These are phyloP conservation scores for Cudoniella acicularis DNA, from an alignment of 495 filamentous ascomycete species.

Conservation along the genomic window DNA sequence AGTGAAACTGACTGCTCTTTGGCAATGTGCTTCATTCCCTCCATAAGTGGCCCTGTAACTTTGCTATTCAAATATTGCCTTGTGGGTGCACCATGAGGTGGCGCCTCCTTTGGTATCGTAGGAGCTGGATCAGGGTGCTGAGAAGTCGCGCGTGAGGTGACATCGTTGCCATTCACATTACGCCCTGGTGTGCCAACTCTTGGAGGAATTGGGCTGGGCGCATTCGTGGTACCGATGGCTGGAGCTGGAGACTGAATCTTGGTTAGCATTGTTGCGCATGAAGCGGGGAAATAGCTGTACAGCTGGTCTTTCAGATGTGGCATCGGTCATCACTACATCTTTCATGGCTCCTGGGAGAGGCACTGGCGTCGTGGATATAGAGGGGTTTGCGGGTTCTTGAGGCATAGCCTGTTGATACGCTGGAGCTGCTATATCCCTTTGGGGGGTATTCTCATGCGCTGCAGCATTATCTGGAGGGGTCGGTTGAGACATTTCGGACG, in stretches of 20 bases:
- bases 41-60: slow-evolving; percentile 77
- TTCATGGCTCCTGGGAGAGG: slow-evolving; percentile 1
- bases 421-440: slow-evolving; percentile 8
- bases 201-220: slow-evolving; percentile 25
- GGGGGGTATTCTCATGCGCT: slow-evolving; percentile 1
- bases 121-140: slow-evolving; percentile 44
- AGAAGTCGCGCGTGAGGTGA: slow-evolving; percentile 39
- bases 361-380: background rate
- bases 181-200: slow-evolving; percentile 24
- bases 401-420: slow-evolving; percentile 18
- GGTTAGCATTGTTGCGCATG: slow-evolving; percentile 1
- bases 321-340: slow-evolving; percentile 32
- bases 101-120: slow-evolving; percentile 49
- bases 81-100: slow-evolving; percentile 75
- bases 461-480: slow-evolving; percentile 6
- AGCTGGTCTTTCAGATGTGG: slow-evolving; percentile 19
- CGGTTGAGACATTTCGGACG: slow-evolving; percentile 11
- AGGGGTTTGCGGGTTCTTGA: slow-evolving; percentile 2
- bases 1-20: slow-evolving; percentile 67
- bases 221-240: slow-evolving; percentile 11
- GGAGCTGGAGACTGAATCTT: slow-evolving; percentile 18
- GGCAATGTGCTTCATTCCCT: slow-evolving; percentile 88
- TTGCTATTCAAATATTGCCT: slow-evolving; percentile 87
- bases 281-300: slow-evolving; percentile 8
- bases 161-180: slow-evolving; percentile 22